A percentile compares a stretch with the other conserved stretches of the same genome.
phyloP scores from a whole-genome alignment of 306 rosid species.

The Vicia sativa region DNA sequence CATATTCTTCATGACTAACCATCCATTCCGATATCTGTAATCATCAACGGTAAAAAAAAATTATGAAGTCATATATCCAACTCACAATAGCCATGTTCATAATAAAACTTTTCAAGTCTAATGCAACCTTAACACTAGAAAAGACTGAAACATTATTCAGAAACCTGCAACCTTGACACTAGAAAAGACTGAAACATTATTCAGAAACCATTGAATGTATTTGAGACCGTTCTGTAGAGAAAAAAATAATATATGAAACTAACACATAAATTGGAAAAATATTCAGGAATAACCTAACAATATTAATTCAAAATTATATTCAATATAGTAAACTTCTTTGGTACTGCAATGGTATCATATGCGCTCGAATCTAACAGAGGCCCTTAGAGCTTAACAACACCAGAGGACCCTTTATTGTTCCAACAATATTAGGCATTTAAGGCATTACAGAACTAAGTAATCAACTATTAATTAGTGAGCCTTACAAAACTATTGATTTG shows the following conservation, averaged over 20 bases:
- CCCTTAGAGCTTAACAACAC: slow-evolving; percentile 16
- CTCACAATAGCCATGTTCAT: not conserved
- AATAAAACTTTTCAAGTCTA: slow-evolving; percentile 17
- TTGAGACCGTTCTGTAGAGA: slow-evolving; percentile 11
- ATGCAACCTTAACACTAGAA: slow-evolving; percentile 14
- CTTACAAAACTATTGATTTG: not conserved
- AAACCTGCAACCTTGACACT: too few species aligned
- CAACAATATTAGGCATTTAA: slow-evolving; percentile 21
- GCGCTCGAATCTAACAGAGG: not conserved
- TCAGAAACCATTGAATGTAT: slow-evolving; percentile 8
- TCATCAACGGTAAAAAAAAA: slow-evolving; percentile 38
- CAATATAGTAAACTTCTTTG: slow-evolving; percentile 1
- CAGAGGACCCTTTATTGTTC: slow-evolving; percentile 10
- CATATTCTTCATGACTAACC: slow-evolving; percentile 58
- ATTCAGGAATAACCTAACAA: slow-evolving; percentile 1
- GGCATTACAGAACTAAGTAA: slow-evolving; percentile 4
- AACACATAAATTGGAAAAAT: slow-evolving; percentile 15
- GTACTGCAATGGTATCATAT: not conserved
- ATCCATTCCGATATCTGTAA: slow-evolving; percentile 95
- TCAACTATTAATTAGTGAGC: not conserved
- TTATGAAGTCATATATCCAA: slow-evolving; percentile 22
- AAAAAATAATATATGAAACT: slow-evolving; percentile 9
- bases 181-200: not conserved
- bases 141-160: too few species aligned
- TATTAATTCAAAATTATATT: slow-evolving; percentile 20